Conservation (phyloP, 768 basidiomycete species). For the Boletus speciosus region DNA sequence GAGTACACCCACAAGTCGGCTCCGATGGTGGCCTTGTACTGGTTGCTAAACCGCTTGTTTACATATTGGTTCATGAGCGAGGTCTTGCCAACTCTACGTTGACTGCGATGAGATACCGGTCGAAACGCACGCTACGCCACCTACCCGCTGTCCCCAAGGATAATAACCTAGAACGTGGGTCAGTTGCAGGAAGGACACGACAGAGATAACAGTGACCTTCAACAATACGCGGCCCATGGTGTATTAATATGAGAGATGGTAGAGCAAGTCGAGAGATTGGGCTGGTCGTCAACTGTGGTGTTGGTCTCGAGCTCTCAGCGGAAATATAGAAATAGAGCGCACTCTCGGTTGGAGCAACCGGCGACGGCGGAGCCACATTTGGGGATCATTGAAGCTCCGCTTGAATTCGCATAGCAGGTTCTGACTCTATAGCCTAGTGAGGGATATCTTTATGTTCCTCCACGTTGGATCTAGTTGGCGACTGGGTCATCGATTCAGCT, state of each 20-base stretch:
- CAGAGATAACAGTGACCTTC: conserved; percentile 51
- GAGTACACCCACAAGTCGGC: conserved; percentile 79
- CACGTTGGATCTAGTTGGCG: conserved; percentile 6
- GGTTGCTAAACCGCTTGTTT: conserved; percentile 98
- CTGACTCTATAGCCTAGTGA: neutral
- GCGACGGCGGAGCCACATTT: conserved; percentile 14
- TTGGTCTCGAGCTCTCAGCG: conserved; percentile 6
- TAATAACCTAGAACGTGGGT: conserved; percentile 73
- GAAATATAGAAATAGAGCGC: conserved; percentile 6
- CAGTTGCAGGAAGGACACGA: conserved; percentile 2
- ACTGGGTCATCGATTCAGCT: conserved; percentile 1
- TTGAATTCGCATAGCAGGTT: conserved; percentile 6
- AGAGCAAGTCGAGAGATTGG: neutral
- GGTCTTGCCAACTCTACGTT: conserved; percentile 89
- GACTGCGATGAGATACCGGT: conserved; percentile 8
- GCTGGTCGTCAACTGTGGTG: conserved; percentile 8
- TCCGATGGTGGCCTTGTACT: conserved; percentile 99
- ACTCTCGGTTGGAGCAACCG: conserved; percentile 18
- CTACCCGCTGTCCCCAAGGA: conserved; percentile 95
- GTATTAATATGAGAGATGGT: conserved; percentile 3
- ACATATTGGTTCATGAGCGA: conserved; percentile 99
- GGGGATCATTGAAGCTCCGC: conserved; percentile 25
- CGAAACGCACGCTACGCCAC: conserved; percentile 24
- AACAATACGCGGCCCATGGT: conserved; percentile 82
- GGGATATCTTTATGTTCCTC: conserved; percentile 1